These are phyloP conservation scores for Flueggea neowawraea DNA, from an alignment of 441 rosid species.

Conservation along the genomic window DNA sequence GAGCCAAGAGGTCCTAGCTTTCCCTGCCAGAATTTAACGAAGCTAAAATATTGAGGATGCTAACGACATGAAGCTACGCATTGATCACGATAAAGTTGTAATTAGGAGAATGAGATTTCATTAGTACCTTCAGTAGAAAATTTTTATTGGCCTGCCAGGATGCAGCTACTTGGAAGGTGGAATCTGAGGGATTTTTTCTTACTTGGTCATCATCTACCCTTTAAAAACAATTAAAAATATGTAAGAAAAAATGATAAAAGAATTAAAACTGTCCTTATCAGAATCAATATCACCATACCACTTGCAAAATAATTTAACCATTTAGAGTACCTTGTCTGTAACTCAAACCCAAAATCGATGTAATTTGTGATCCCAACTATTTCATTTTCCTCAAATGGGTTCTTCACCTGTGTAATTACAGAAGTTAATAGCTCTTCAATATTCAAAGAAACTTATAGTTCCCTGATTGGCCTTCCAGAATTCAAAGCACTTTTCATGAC, in stretches of 20 bases:
- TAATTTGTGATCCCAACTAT: slow-evolving; percentile 95
- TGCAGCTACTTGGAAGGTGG: slow-evolving; percentile 87
- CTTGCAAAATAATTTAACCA: slow-evolving; percentile 1
- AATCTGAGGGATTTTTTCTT: slow-evolving; percentile 43
- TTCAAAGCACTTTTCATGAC: too few relatives aligned
- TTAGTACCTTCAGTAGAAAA: slow-evolving; percentile 73
- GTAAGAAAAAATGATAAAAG: too few relatives aligned
- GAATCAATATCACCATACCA: slow-evolving; percentile 6
- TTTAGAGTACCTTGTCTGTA: slow-evolving; percentile 65
- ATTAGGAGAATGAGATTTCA: slow-evolving; percentile 2
- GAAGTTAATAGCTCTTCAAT: slow-evolving; percentile 9
- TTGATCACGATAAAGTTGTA: not conserved
- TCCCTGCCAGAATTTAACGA: slow-evolving; percentile 44
- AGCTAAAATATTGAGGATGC: not conserved
- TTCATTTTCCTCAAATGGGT: slow-evolving; percentile 76
- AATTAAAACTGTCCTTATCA: not conserved
- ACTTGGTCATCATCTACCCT: slow-evolving; percentile 65
- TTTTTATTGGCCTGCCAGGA: slow-evolving; percentile 99
- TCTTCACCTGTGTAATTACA: slow-evolving; percentile 66
- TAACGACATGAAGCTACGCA: not conserved
- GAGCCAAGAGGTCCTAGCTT: slow-evolving; percentile 89
- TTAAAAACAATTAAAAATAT: slow-evolving; percentile 5
- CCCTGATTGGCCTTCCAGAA: not conserved
- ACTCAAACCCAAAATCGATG: slow-evolving; percentile 89
- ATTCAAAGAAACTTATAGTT: slow-evolving; percentile 1